Conservation (phyloP, 176 grass and related monocot species). For the Aegilops longissima region DNA sequence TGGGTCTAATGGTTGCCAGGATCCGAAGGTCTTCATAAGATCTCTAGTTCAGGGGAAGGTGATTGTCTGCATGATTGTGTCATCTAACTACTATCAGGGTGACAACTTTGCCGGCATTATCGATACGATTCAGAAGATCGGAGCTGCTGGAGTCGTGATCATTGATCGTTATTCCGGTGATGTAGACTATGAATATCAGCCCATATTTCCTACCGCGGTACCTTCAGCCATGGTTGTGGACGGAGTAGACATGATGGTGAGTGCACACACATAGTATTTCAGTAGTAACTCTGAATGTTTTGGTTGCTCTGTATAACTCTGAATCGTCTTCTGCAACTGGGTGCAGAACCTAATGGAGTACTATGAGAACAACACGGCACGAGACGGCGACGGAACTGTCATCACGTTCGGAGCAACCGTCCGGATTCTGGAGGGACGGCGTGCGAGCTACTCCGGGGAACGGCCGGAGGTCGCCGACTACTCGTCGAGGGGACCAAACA, state of each 20-base stretch:
- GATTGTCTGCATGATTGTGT: conserved; percentile 51
- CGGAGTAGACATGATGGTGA: conserved; percentile 35
- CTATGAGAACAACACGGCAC: conserved; percentile 57
- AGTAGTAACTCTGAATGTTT: neutral
- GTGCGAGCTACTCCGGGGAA: conserved; percentile 57
- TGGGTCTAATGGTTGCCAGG: conserved; percentile 26
- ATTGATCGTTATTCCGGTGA: conserved; percentile 33
- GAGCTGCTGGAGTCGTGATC: conserved; percentile 64
- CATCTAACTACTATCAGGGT: conserved; percentile 33
- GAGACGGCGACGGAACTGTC: conserved; percentile 30
- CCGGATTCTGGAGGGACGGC: conserved; percentile 65
- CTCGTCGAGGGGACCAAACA: conserved; percentile 80
- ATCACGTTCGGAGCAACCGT: conserved; percentile 51
- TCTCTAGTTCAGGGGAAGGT: conserved; percentile 71
- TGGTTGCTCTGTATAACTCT: neutral
- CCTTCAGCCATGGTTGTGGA: conserved; percentile 57
- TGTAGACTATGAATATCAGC: conserved; percentile 36
- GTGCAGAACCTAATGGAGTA: conserved; percentile 53
- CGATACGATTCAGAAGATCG: conserved; percentile 54
- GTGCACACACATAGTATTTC: neutral
- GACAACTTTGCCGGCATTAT: conserved; percentile 22
- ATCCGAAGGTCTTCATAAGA: conserved; percentile 40
- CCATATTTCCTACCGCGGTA: conserved; percentile 39
- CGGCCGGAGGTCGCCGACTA: conserved; percentile 58
- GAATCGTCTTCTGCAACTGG: neutral